Percentiles rank a stretch among this genome's conserved stretches.
Conservation (phyloP, 768 basidiomycete genomes). For the Amanita pallidorosea region DNA sequence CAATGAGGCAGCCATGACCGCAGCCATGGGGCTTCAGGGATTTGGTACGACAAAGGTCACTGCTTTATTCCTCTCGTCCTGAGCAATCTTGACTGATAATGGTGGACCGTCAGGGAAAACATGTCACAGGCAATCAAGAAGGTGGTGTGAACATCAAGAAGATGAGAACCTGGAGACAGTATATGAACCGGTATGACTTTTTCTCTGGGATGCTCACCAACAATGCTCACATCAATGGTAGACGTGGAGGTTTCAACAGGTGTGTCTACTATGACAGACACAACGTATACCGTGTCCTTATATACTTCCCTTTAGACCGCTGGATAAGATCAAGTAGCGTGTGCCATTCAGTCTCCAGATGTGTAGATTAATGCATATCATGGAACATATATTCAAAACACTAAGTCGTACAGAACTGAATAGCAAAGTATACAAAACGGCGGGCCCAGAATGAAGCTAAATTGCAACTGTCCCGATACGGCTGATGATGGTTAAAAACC, state of each 20-base stretch:
- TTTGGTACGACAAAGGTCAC: conserved; percentile 86
- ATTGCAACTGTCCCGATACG: neutral
- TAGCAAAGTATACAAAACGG: conserved; percentile 9
- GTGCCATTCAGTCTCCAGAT: conserved; percentile 9
- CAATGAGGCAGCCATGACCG: conserved; percentile 77
- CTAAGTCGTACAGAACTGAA: conserved; percentile 18
- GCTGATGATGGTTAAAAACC: conserved; percentile 54
- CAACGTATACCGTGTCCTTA: neutral
- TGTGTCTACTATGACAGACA: conserved; percentile 14
- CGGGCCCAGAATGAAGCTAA: neutral
- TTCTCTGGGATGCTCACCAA: neutral
- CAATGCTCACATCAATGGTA: conserved; percentile 15
- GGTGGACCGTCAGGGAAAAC: conserved; percentile 47
- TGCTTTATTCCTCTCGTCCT: neutral
- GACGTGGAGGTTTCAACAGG: conserved; percentile 84
- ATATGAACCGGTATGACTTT: conserved; percentile 85
- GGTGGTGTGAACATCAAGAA: conserved; percentile 62
- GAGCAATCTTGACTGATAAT: neutral
- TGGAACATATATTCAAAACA: conserved; percentile 7
- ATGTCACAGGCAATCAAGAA: conserved; percentile 76
- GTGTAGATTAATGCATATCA: neutral
- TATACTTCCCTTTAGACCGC: conserved; percentile 40
- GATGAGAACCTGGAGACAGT: conserved; percentile 89
- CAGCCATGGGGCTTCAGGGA: conserved; percentile 80
- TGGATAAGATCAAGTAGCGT: conserved; percentile 93